phyloP scores from a whole-genome alignment of 371 early-diverging fungal genomes.

The Zopfochytrium polystomum region DNA sequence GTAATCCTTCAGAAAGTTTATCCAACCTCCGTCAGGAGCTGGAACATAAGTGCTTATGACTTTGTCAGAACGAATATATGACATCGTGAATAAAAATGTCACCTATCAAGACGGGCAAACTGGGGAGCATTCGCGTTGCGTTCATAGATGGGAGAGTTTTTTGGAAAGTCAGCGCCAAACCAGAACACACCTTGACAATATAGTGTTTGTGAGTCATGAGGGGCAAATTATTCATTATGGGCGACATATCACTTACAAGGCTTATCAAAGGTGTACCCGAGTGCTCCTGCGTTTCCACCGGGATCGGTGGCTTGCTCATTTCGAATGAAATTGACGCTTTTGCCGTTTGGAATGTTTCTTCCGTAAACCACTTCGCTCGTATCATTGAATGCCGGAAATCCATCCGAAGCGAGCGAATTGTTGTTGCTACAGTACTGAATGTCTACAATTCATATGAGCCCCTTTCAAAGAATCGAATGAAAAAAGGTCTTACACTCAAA shows the following conservation, averaged over 20 bases:
- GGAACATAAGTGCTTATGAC: constrained; percentile 22
- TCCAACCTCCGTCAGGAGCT: constrained; percentile 34
- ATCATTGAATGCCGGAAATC: constrained; percentile 22
- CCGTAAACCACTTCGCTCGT: constrained; percentile 26
- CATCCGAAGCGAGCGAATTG: constrained; percentile 7
- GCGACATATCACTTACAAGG: constrained; percentile 15
- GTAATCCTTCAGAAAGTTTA: no score
- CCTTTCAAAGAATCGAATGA: constrained; percentile 1
- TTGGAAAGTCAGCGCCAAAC: constrained; percentile 42
- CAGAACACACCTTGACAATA: constrained; percentile 34
- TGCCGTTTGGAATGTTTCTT: constrained; percentile 22
- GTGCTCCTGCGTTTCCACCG: constrained; percentile 17
- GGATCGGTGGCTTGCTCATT: constrained; percentile 2
- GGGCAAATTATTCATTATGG: neutral
- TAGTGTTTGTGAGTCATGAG: neutral
- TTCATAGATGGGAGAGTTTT: constrained; percentile 24
- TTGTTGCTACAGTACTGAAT: constrained; percentile 24
- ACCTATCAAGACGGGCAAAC: no score
- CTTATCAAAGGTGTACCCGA: constrained; percentile 2
- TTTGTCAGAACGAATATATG: constrained; percentile 19
- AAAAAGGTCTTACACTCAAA: constrained; percentile 17
- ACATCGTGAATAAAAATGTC: no score
- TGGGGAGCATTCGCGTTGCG: constrained; percentile 10
- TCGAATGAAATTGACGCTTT: constrained; percentile 20
- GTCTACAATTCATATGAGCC: constrained; percentile 5